Base-by-base conservation (phyloP, 2,329 filamentous ascomycete species). In the Paecilomyces dactylethromorphus region DNA sequence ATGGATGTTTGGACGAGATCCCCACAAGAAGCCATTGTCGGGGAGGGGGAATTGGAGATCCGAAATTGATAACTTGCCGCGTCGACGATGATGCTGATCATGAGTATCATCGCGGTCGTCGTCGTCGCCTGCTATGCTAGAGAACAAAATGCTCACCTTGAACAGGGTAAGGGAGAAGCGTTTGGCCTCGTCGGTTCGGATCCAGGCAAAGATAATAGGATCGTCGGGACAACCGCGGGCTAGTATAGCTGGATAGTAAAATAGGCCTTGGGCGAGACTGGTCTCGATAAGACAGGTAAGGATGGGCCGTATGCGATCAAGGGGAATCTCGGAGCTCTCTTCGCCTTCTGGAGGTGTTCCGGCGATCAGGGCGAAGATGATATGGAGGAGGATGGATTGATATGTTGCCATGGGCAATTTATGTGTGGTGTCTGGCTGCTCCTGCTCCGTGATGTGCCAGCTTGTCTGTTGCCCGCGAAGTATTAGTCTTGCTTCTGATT, bases 381-480 rank as follows among this genome's bases (percentile, higher is more conserved):
- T 61, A 56, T 72, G 66, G 1, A 73, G 56, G 15, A 73, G 55
- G 26, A 73, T 69, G 13, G 68, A 67, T 61, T 73, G 70, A 22
- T 71, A 73, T 7, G 63, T 70, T 2, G 70, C 57, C 8, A 73
- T 64, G n/a, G 70, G 71, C 66, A 69, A 72, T 26, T 29, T 11
- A 21, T 18, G 13, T 13, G 13, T 52, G 11, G 13, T 52, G 11
- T 52, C 50, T 2, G 18, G 21, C 53, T 50, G n/a, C 59, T 66
- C 21, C 24, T 18, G 24, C 35, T 49, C 13, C 39, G 55, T 45
- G 13, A 33, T 54, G 49, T 55, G 21, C 58, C 57, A 59, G 4
- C 45, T 57, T 12, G 53, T 33, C 60, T 59, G 51, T 49, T 52
- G 6, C n/a, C 35, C 3, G 5, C 3, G 26, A 29, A 21, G 18